A percentile compares a stretch with the other conserved stretches of the same genome.
phyloP scores from a whole-genome alignment of 208 protist species.

The Trypanosoma boissoni region DNA sequence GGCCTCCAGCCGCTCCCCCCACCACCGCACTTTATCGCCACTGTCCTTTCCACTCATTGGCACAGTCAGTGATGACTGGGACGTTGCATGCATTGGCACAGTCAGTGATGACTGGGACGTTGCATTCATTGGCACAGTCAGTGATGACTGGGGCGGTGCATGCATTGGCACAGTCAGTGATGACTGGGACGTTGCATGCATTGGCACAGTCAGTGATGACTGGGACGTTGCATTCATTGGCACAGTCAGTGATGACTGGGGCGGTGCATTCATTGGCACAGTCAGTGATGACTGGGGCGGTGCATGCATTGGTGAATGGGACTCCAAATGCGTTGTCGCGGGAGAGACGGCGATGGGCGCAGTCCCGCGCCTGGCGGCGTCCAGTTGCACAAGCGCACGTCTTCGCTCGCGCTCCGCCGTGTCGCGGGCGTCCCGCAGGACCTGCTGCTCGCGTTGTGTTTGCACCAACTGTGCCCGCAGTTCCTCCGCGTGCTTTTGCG shows the following conservation, averaged over 20 bases:
- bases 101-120: neutral
- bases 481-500: constrained; percentile 16
- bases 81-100: no score
- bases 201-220: no score
- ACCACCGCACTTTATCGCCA: constrained; percentile 23
- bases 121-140: no score
- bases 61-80: neutral
- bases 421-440: constrained; percentile 6
- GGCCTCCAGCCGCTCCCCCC: constrained; percentile 14
- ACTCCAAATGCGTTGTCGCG: neutral
- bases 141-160: no score
- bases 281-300: no score
- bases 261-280: no score
- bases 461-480: constrained; percentile 5
- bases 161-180: no score
- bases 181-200: no score
- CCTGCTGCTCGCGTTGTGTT: constrained; percentile 5
- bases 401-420: constrained; percentile 6
- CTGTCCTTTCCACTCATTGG: no score
- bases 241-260: no score
- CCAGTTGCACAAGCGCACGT: constrained; percentile 5
- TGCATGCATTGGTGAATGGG: neutral
- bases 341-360: neutral
- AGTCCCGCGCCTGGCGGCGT: neutral
- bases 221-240: no score